A percentile compares a stretch with the other conserved stretches of the same genome.
Evolutionary conservation across 352 stramenopile species (phyloP).

Genomic region (Phytophthora aleatoria): DNA sequence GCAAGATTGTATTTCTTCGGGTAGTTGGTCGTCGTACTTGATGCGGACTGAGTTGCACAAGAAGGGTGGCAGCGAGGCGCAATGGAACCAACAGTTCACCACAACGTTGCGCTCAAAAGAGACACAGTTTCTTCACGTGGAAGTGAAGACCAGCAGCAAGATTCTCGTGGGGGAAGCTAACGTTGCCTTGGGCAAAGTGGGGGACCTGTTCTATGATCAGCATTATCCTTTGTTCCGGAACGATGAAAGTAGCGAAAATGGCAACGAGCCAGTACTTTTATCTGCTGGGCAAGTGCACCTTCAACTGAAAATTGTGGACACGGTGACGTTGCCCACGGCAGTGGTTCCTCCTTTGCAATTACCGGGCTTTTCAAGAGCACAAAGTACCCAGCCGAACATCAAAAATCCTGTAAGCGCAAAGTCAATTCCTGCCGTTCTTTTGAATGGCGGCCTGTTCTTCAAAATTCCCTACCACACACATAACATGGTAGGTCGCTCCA

Average conservation of each 20-base stretch:
- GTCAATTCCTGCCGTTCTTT: conserved; percentile 48
- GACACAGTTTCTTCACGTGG: conserved; percentile 52
- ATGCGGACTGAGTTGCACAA: conserved; percentile 74
- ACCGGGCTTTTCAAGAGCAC: conserved; percentile 18
- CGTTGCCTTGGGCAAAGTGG: conserved; percentile 49
- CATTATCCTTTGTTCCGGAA: conserved; percentile 58
- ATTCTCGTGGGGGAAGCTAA: conserved; percentile 65
- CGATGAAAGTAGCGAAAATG: conserved; percentile 17
- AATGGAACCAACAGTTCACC: conserved; percentile 87
- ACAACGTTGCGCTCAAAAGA: conserved; percentile 55
- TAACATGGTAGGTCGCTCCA: conserved; percentile 39
- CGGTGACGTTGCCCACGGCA: conserved; percentile 7
- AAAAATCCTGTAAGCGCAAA: conserved; percentile 17
- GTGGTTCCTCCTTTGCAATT: conserved; percentile 39
- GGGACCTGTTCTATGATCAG: conserved; percentile 62
- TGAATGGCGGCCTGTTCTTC: conserved; percentile 69
- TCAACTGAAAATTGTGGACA: conserved; percentile 69
- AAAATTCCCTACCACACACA: conserved; percentile 80
- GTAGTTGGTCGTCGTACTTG: conserved; percentile 27
- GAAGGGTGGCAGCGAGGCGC: conserved; percentile 80
- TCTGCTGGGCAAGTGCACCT: conserved; percentile 63
- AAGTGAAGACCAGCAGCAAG: conserved; percentile 72
- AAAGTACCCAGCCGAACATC: conserved; percentile 2
- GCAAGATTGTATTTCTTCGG: conserved; percentile 9
- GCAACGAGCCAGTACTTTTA: conserved; percentile 23